Conservation (phyloP, 2,329 filamentous ascomycete genomes). For the Botrytis pseudocinerea region DNA sequence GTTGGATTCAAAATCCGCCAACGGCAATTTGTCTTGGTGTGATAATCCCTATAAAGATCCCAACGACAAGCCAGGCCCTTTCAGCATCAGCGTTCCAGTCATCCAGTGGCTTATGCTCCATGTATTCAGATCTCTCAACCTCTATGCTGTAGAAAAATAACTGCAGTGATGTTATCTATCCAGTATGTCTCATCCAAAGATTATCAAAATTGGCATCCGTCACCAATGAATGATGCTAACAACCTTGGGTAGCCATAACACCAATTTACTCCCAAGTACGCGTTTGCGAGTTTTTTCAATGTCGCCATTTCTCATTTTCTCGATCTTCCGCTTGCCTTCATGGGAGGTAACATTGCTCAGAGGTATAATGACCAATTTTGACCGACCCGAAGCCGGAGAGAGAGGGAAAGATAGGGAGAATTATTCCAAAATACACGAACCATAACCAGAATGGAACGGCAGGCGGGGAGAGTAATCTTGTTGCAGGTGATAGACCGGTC, state of each 20-base stretch:
- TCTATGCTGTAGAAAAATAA: not conserved
- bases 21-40: not conserved
- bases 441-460: too few relatives aligned
- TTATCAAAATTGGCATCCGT: not conserved
- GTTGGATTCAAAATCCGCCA: not conserved
- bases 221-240: not conserved
- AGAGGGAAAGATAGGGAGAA: too few relatives aligned
- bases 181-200: not conserved
- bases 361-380: too few relatives aligned
- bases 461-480: too few relatives aligned
- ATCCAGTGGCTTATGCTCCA: not conserved
- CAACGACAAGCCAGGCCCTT: not conserved
- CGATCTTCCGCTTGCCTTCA: not conserved
- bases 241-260: not conserved
- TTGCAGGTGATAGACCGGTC: too few relatives aligned
- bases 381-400: too few relatives aligned
- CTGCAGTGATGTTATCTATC: not conserved
- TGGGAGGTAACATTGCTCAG: too few relatives aligned
- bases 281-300: not conserved
- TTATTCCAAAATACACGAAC: too few relatives aligned
- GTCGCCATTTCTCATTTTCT: not conserved
- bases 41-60: not conserved
- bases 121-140: not conserved
- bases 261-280: too few relatives aligned
- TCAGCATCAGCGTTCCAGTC: not conserved